Evolutionary conservation across 163 green algal species (phyloP), one percentile per base, ranked within the genome.

Genomic region (Volvox carteri): DNA sequence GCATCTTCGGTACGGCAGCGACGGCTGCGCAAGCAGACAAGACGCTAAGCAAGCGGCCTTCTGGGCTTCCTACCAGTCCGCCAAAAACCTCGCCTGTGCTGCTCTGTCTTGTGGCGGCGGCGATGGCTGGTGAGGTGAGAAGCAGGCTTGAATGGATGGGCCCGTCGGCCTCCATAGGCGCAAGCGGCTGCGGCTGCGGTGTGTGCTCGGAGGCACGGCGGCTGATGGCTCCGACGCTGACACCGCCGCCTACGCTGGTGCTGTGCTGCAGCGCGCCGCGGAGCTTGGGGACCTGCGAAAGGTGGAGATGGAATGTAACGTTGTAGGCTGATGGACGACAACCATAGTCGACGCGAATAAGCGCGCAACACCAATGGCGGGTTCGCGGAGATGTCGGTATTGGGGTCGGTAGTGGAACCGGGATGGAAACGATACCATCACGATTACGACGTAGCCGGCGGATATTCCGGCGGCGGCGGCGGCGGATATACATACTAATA

Each of bases 231-330:
- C 54, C 5, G 54, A 23, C 6, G 54, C 25, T 65, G 54, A 12
- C 54, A 12, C 54, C 54, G 54, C 25, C 54, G 54, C 54, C 28
- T 19, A 65, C 54, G 54, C 30, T 12, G 75, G 75, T 12, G 50
- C 30, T 19, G 75, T 30, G 25, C 1, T n/a, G 30, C 48, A 67
- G 37, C 50, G 48, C 8, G 75, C 75, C 75, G 33, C 75, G 75
- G 7, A 84, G n/a, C 75, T 84, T 84, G 50, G 75, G 75, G 9
- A 84, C 75, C 75, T 84, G 75, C 54, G 54, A 28, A 12, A 65
- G 6, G 54, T 23, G 28, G 54, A 7, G 7, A 23, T n/a, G n/a
- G n/a, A n/a, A n/a, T n/a, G n/a, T n/a, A n/a, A n/a, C n/a, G n/a
- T n/a, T n/a, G n/a, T n/a, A n/a, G n/a, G n/a, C n/a, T n/a, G n/a